Base-by-base conservation (phyloP, 2,329 filamentous ascomycete genomes). In the Penicillium sp. region DNA sequence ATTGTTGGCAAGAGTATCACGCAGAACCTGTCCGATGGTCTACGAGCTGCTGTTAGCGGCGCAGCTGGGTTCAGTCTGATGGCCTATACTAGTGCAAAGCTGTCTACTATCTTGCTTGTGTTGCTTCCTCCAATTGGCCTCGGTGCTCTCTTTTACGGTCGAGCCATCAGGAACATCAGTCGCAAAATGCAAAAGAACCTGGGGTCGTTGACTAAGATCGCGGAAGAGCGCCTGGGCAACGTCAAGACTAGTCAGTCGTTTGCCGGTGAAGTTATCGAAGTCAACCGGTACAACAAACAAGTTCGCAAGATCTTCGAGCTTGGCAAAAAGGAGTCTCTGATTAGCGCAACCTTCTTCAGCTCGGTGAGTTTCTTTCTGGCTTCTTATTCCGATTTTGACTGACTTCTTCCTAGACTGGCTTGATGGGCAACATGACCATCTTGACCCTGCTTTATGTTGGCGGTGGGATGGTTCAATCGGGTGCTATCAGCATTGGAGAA, bases 1-100 rank as follows among this genome's bases (percentile, higher is more conserved):
- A 95, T 99, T 69, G 94, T 99, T 53, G 94, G 93, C 70, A 99
- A 99, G 77, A 96, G 92, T 68, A 96, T 99, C 62, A 99, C 94
- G 0, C 93, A 97, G 71, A 99, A 99, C 70, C 79, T 99, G 48
- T 97, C 93, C 6, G 94, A 99, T 75, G 94, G 94, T n/a, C 82
- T 99, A 50, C 85, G 94, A 58, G 89, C 94, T 16, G 78, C 94
- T 32, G 93, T 99, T 59, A 96, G 92, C 64, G 94, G 94, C 64
- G 86, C 84, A 32, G 93, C 93, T 57, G 95, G 94, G 3, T 89
- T 99, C 66, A 85, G 85, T 48, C 87, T 96, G 73, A 99, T 99
- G 94, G 85, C 90, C n/a, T 97, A 91, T 81, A 89, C 96, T 58
- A 96, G 91, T 71, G 82, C 95, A 53, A 89, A 96, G 74, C 82